Percentiles rank a stretch among this genome's conserved stretches.
Evolutionary conservation across 768 basidiomycete genomes (phyloP).

Genomic region (Trametes cubensis): DNA sequence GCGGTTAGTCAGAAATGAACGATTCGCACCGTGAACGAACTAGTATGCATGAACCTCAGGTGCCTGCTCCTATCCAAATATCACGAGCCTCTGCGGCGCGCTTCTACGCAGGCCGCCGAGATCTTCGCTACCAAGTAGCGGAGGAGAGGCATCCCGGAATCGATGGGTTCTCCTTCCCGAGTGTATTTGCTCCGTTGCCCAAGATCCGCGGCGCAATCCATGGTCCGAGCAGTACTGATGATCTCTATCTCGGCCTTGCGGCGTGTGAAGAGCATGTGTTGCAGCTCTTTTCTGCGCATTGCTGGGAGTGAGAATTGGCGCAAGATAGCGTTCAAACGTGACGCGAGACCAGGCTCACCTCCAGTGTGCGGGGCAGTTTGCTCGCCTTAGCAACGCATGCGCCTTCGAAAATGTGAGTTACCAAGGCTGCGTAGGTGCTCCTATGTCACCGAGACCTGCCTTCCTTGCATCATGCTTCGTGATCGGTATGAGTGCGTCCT

Average conservation of each 20-base stretch:
- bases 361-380: slow-evolving; percentile 61
- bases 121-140: slow-evolving; percentile 33
- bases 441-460: slow-evolving; percentile 40
- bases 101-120: slow-evolving; percentile 15
- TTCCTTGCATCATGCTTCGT: slow-evolving; percentile 75
- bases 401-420: slow-evolving; percentile 48
- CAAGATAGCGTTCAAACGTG: slow-evolving; percentile 7
- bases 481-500: slow-evolving; percentile 68
- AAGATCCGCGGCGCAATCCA: slow-evolving; percentile 7
- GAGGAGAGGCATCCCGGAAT: slow-evolving; percentile 24
- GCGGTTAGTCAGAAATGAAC: background rate
- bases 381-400: slow-evolving; percentile 57
- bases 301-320: background rate
- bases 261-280: slow-evolving; percentile 76
- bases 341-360: slow-evolving; percentile 46
- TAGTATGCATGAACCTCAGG: too few relatives aligned
- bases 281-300: slow-evolving; percentile 69
- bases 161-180: slow-evolving; percentile 1
- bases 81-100: slow-evolving; percentile 1
- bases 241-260: slow-evolving; percentile 94
- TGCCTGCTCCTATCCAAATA: background rate
- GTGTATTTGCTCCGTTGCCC: background rate
- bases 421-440: background rate
- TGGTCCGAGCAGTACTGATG: slow-evolving; percentile 35
- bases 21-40: too few relatives aligned